Evolutionary conservation across 176 grass and related monocot genomes (phyloP), one percentile per base, ranked within the genome.

Genomic region (Saccharum officinarum): DNA sequence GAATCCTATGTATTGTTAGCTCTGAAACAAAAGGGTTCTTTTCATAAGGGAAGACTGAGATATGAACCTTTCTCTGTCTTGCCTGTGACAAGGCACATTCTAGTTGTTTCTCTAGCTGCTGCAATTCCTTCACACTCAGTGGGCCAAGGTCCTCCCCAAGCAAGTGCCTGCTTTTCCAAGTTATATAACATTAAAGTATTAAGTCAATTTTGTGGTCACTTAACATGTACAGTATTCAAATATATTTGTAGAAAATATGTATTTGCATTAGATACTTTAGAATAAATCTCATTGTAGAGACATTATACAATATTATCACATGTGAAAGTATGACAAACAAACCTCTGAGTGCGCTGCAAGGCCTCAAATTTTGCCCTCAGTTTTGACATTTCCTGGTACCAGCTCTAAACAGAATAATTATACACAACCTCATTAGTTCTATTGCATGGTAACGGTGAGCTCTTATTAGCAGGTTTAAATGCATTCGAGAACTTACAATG

Each of bases 111-210:
- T 99, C 97, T 17, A 99, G 84, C 78, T 97, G 97, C 45, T 94
- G 97, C 77, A 99, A 54, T 87, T 99, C 97, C 67, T 99, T 99
- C 37, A 97, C 92, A 57, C 90, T 99, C 16, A 97, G 87, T 5
- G 97, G 97, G 46, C 94, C 94, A 79, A 99, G 97, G 52, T 97
- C 97, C 79, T 99, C 97, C 11, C 97, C 97, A 16, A 99, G 94
- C 86, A 99, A 91, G 77, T 99, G 92, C 90, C 97, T 99, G 78
- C 9, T 77, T 60, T 60, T 10, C 55, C 7, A 84, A 69, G 80
- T 59, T 63, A 83, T 68, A 60, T 23, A 28, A 67, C 11, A 33
- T 15, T 22, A 68, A 49, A 44, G n/a, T 68, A 41, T 26, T 60
- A 57, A 17, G 18, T 26, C 67, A 73, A 68, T 38, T 45, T 68